A percentile compares a stretch with the other conserved stretches of the same genome.
Conservation (phyloP, 495 filamentous ascomycete species). For the Recurvomyces mirabilis region DNA sequence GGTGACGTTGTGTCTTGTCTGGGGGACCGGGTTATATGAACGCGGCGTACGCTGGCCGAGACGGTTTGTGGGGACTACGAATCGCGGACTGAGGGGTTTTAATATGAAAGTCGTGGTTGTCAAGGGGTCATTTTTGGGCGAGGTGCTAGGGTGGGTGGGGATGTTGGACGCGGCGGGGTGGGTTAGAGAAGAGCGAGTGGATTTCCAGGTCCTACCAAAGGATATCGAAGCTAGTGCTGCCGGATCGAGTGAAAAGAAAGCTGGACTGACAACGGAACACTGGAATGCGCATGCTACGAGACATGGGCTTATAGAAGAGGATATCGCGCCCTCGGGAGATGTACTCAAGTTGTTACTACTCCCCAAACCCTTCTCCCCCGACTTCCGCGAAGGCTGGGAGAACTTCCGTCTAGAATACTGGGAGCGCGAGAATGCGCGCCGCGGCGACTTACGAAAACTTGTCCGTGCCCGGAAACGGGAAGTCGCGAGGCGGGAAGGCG, state of each 20-base stretch:
- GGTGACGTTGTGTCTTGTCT: constrained; percentile 71
- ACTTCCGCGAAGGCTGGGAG: constrained; percentile 97
- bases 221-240: constrained; percentile 14
- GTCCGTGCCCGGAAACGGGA: constrained; percentile 53
- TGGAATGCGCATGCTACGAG: constrained; percentile 7
- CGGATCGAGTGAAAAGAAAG: not conserved
- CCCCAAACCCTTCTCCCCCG: constrained; percentile 87
- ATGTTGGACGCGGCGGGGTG: constrained; percentile 71
- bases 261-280: constrained; percentile 2
- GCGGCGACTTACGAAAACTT: constrained; percentile 57
- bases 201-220: constrained; percentile 16
- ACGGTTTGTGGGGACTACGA: constrained; percentile 76
- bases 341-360: constrained; percentile 81
- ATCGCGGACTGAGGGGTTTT: constrained; percentile 79
- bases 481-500: constrained; percentile 53
- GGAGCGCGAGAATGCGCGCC: constrained; percentile 90
- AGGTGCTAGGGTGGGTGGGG: constrained; percentile 54
- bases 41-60: constrained; percentile 89
- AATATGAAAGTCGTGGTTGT: constrained; percentile 92
- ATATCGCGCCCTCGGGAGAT: constrained; percentile 78
- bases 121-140: constrained; percentile 70
- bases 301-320: constrained; percentile 48
- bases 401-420: constrained; percentile 86
- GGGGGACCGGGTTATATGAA: constrained; percentile 92
- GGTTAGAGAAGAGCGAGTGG: constrained; percentile 30